Conservation (phyloP, 768 basidiomycete genomes). For the Leccinum barrowsii region DNA sequence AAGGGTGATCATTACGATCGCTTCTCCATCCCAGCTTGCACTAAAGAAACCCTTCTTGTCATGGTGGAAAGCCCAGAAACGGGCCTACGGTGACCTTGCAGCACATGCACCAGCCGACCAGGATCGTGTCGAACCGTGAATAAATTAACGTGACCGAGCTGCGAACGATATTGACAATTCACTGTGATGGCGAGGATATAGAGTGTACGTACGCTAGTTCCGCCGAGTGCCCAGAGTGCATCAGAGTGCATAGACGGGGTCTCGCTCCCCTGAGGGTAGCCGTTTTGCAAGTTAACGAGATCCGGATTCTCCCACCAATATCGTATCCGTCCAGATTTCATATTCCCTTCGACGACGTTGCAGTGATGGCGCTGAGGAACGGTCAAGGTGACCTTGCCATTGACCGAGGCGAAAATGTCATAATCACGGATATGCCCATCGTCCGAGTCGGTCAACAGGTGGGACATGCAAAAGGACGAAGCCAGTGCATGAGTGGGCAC, state of each 20-base stretch:
- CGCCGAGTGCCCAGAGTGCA: constrained; percentile 88
- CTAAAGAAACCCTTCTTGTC: constrained; percentile 86
- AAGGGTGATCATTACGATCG: constrained; percentile 53
- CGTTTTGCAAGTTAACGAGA: constrained; percentile 16
- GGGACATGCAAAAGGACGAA: constrained; percentile 82
- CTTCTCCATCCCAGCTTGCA: constrained; percentile 92
- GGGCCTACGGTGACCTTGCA: constrained; percentile 69
- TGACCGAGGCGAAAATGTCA: constrained; percentile 85
- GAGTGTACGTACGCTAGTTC: constrained; percentile 65
- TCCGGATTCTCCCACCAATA: constrained; percentile 87
- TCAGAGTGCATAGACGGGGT: constrained; percentile 78
- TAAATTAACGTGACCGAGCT: constrained; percentile 91
- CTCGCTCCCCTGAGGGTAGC: constrained; percentile 45
- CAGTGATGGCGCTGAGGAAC: constrained; percentile 87
- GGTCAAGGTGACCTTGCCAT: constrained; percentile 81
- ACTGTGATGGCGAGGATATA: constrained; percentile 16
- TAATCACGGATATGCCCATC: constrained; percentile 93
- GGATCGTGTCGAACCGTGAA: constrained; percentile 93
- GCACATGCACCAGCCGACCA: constrained; percentile 66
- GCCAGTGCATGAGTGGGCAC: constrained; percentile 86
- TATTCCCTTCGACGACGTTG: constrained; percentile 86
- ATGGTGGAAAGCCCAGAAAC: constrained; percentile 78
- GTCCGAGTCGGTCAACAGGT: constrained; percentile 86
- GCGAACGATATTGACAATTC: constrained; percentile 16
- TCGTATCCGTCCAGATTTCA: constrained; percentile 82